Evolutionary conservation across 1,284 basidiomycete genomes (phyloP), one percentile per base, ranked within the genome.

Genomic region (Pseudozyma tsukubaensis): DNA sequence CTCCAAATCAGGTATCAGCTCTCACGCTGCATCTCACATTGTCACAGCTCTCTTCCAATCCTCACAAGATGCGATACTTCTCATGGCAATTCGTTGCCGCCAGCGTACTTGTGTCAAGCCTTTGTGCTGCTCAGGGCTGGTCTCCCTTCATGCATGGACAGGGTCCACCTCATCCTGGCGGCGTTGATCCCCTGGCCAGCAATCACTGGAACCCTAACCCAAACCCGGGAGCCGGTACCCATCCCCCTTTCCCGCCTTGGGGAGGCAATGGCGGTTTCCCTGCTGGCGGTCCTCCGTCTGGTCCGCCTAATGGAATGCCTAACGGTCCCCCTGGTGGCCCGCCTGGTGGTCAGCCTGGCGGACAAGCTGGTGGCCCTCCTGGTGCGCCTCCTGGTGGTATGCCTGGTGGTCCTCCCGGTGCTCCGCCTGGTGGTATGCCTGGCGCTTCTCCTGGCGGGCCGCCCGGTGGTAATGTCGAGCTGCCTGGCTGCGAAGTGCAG

Each of bases 161-260:
- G 42, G 9, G 42, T 43, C 42, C 36, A 18, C n/a, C 42, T 4
- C 43, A 12, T 3, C 37, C 29, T 37, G 16, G 18, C 11, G 37
- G 29, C 6, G 18, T 52, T 7, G 57, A 59, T 39, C 42, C 57
- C 12, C 42, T 59, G 8, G 49, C 44, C 6, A 40, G 21, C 36
- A 39, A 18, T 13, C 21, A 39, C 13, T 53, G 58, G 58, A 49
- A 29, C 11, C 44, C 44, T 10, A 9, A 6, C 19, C 43, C 49
- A 11, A 42, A 35, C 14, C 40, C 42, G 14, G 42, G 12, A 43
- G 24, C 24, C 24, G 24, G 24, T 40, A 40, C 3, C 12, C 4
- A 8, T 40, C 39, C 39, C 39, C 6, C 24, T 29, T 6, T 3
- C 4, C 37, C 37, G 11, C 37, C 12, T 39, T 39, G 37, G 37